These are phyloP conservation scores for Apiospora aurea DNA, from an alignment of 2,329 filamentous ascomycete genomes.

Conservation along the genomic window DNA sequence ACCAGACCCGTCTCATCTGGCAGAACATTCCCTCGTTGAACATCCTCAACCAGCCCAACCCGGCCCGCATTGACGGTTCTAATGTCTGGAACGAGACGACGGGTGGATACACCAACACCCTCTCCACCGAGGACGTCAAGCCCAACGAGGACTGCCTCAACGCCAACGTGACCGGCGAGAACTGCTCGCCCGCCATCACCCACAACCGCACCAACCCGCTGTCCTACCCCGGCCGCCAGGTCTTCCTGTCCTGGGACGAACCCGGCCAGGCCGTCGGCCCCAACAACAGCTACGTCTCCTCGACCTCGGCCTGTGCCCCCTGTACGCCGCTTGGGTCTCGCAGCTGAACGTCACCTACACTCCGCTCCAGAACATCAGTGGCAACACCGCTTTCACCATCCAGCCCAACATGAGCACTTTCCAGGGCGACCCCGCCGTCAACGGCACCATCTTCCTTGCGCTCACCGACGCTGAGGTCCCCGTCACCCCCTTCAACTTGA, in stretches of 20 bases:
- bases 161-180: slow-evolving; percentile 57
- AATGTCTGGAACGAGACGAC: slow-evolving; percentile 69
- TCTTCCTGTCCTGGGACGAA: slow-evolving; percentile 75
- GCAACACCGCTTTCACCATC: slow-evolving; percentile 68
- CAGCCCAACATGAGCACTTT: slow-evolving; percentile 77
- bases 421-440: slow-evolving; percentile 71
- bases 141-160: slow-evolving; percentile 63
- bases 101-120: slow-evolving; percentile 63
- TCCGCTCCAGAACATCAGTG: slow-evolving; percentile 60
- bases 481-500: slow-evolving; percentile 80
- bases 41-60: slow-evolving; percentile 80
- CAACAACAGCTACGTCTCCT: slow-evolving; percentile 82
- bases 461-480: slow-evolving; percentile 73
- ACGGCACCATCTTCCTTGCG: slow-evolving; percentile 81
- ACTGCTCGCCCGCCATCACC: slow-evolving; percentile 70
- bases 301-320: slow-evolving; percentile 61
- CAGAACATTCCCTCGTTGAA: slow-evolving; percentile 81
- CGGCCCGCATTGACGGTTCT: slow-evolving; percentile 70
- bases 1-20: slow-evolving; percentile 80
- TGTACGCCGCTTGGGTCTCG: slow-evolving; percentile 77
- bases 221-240: slow-evolving; percentile 75
- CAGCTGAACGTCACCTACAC: slow-evolving; percentile 81
- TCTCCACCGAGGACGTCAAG: slow-evolving; percentile 54
- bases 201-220: slow-evolving; percentile 75
- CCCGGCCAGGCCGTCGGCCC: slow-evolving; percentile 75